These are phyloP conservation scores for Punica granatum DNA, from an alignment of 345 rosid genomes.

Conservation along the genomic window DNA sequence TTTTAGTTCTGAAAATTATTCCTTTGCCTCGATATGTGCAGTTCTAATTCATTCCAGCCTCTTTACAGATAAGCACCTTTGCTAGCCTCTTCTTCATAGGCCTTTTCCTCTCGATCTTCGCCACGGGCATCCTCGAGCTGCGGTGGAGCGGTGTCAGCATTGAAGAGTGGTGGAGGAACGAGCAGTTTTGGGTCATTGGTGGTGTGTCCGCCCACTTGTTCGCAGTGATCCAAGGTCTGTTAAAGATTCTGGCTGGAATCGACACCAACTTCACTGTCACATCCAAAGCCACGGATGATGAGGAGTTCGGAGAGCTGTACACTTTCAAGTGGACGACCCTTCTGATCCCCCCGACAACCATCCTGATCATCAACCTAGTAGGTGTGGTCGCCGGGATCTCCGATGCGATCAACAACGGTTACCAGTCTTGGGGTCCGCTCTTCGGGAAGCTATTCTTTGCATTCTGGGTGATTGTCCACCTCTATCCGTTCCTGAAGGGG, in stretches of 20 bases:
- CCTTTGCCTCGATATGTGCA: no score
- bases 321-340: constrained; percentile 93
- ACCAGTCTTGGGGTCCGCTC: constrained; percentile 86
- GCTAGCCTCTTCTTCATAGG: constrained; percentile 92
- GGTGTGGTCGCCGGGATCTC: constrained; percentile 96
- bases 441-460: constrained; percentile 94
- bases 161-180: constrained; percentile 99
- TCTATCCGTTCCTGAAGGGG: constrained; percentile 98
- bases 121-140: constrained; percentile 81
- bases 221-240: constrained; percentile 81
- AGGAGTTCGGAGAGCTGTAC: constrained; percentile 82
- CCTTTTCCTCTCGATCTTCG: constrained; percentile 68
- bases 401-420: constrained; percentile 90
- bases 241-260: constrained; percentile 80
- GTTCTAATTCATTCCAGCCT: no score
- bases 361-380: constrained; percentile 77
- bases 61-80: constrained; percentile 75
- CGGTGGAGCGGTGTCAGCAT: constrained; percentile 99
- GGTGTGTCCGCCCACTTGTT: constrained; percentile 94
- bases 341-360: constrained; percentile 92
- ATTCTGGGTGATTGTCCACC: constrained; percentile 93
- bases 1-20: no score
- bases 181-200: constrained; percentile 97
- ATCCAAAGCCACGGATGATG: constrained; percentile 79
- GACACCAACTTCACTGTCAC: constrained; percentile 97